These are phyloP conservation scores for Fusarium duplospermum DNA, from an alignment of 2,329 filamentous ascomycete species.

Conservation along the genomic window DNA sequence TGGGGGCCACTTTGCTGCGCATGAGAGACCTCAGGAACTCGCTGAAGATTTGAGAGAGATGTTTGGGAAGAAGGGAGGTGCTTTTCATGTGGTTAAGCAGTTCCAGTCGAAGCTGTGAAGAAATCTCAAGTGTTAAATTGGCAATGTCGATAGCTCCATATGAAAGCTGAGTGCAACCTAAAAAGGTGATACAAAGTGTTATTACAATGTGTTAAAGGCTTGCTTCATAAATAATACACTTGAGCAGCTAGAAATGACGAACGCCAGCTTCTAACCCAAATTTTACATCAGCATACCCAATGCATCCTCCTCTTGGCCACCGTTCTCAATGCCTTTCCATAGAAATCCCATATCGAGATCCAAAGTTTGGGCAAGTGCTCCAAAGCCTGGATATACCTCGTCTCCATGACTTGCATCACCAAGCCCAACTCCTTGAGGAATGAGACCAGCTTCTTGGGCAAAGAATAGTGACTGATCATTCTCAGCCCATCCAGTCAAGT, in stretches of 20 bases:
- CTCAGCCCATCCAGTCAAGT: slow-evolving; percentile 14
- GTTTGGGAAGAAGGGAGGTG: slow-evolving; percentile 65
- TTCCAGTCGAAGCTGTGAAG: background rate
- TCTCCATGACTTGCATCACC: background rate
- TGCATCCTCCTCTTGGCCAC: background rate
- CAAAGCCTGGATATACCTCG: background rate
- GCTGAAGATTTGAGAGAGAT: slow-evolving; percentile 66
- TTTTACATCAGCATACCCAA: background rate
- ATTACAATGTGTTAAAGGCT: background rate
- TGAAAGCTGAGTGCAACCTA: background rate
- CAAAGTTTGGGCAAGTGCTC: background rate
- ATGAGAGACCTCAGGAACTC: slow-evolving; percentile 66
- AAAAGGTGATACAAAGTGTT: background rate
- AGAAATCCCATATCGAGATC: background rate
- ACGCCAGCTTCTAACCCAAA: background rate
- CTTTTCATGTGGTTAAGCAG: slow-evolving; percentile 49
- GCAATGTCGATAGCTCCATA: background rate
- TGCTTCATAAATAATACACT: background rate
- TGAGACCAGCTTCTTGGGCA: slow-evolving; percentile 13
- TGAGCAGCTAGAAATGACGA: too few relatives aligned
- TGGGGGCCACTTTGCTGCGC: slow-evolving; percentile 72
- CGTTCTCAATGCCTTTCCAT: background rate
- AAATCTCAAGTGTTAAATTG: background rate
- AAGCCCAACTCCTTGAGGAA: slow-evolving; percentile 1
- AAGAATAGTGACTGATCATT: slow-evolving; percentile 27